phyloP scores from a whole-genome alignment of 2,329 filamentous ascomycete species.

The Lachnellula occidentalis region DNA sequence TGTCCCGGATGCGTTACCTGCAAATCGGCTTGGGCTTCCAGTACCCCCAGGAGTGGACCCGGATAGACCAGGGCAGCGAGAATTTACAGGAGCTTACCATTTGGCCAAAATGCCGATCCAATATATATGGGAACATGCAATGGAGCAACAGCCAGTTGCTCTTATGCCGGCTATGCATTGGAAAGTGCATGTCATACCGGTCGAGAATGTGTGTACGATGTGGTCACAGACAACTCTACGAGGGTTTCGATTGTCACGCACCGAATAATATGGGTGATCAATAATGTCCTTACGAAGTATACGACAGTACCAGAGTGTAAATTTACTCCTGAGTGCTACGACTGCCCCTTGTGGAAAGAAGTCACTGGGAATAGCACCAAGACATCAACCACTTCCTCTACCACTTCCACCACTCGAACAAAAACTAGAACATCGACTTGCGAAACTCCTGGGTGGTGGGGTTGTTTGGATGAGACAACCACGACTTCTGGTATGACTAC shows the following conservation, averaged over 20 bases:
- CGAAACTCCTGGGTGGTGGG: conserved; percentile 82
- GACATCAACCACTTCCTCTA: conserved; percentile 52
- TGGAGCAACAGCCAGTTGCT: conserved; percentile 80
- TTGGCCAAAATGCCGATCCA: conserved; percentile 92
- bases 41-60: conserved; percentile 74
- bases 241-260: conserved; percentile 87
- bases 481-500: conserved; percentile 23
- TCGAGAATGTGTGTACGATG: conserved; percentile 84
- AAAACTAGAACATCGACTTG: conserved; percentile 77
- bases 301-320: conserved; percentile 73
- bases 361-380: conserved; percentile 69
- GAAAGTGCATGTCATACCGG: conserved; percentile 91
- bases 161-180: conserved; percentile 87
- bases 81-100: conserved; percentile 75
- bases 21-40: conserved; percentile 77
- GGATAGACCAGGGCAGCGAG: conserved; percentile 61
- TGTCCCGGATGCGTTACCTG: conserved; percentile 84
- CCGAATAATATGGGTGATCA: conserved; percentile 82
- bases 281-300: conserved; percentile 80
- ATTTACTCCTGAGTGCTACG: conserved; percentile 72
- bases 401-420: conserved; percentile 55
- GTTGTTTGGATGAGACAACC: conserved; percentile 39
- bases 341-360: conserved; percentile 92
- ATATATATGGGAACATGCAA: conserved; percentile 94
- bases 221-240: conserved; percentile 87